Conservation (phyloP, 805 yeast species). For the Danielia oregonensis region DNA sequence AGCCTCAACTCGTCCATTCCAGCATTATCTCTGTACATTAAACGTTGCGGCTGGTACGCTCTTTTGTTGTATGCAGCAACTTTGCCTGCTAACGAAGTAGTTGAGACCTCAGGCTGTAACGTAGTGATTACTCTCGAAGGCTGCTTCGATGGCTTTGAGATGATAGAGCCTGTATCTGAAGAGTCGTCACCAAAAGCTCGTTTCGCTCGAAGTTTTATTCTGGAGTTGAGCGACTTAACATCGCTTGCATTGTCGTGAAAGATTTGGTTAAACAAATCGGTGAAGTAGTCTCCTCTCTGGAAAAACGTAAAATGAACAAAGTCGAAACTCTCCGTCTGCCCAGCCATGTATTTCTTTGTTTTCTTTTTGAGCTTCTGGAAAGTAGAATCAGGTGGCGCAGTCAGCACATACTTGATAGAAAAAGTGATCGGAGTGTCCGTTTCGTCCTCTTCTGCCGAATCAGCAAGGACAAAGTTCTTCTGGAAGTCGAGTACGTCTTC, state of each 20-base stretch:
- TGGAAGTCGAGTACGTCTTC: conserved; percentile 62
- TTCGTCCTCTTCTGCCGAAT: conserved; percentile 2
- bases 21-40: conserved; percentile 1
- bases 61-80: conserved; percentile 12
- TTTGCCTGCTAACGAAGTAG: conserved; percentile 11
- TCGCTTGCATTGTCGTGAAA: conserved; percentile 6
- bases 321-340: conserved; percentile 3
- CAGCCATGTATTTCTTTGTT: conserved; percentile 1
- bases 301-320: conserved; percentile 61
- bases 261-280: conserved; percentile 34
- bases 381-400: conserved; percentile 2
- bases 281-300: conserved; percentile 42
- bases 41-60: conserved; percentile 3
- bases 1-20: neutral
- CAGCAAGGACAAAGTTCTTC: conserved; percentile 48
- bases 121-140: conserved; percentile 5
- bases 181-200: conserved; percentile 7
- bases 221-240: conserved; percentile 1
- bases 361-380: conserved; percentile 5
- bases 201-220: conserved; percentile 3
- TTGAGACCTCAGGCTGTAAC: conserved; percentile 12
- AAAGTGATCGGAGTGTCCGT: conserved; percentile 36
- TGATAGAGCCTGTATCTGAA: neutral
- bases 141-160: neutral
- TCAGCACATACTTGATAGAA: conserved; percentile 49